A percentile compares a stretch with the other conserved stretches of the same genome.
Conservation (phyloP, 768 basidiomycete genomes). For the Obba rivulosa region DNA sequence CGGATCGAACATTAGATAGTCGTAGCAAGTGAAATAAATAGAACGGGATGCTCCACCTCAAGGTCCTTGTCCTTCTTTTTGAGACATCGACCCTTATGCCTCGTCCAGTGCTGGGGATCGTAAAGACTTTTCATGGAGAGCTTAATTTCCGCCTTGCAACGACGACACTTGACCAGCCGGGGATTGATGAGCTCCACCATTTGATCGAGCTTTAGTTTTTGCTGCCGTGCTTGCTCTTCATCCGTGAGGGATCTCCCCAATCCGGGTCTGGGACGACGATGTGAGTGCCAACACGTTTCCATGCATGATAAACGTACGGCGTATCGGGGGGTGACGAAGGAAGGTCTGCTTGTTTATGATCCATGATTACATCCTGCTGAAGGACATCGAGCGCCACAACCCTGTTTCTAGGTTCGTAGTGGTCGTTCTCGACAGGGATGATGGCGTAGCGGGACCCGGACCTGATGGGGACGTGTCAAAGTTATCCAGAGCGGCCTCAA, state of each 20-base stretch:
- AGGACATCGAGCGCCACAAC: not conserved
- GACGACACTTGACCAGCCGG: constrained; percentile 34
- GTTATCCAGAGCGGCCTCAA: too few relatives aligned
- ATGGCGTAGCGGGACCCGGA: not conserved
- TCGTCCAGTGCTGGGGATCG: constrained; percentile 64
- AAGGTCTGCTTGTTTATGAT: not conserved
- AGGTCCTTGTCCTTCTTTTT: constrained; percentile 17
- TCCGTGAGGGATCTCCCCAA: not conserved
- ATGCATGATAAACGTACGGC: not conserved
- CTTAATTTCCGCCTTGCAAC: constrained; percentile 54
- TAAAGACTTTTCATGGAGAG: constrained; percentile 63
- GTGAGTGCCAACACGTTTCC: not conserved
- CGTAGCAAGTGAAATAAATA: too few relatives aligned
- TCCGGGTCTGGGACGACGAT: not conserved
- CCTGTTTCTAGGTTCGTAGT: too few relatives aligned
- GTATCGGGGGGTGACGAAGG: not conserved
- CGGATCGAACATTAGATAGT: too few relatives aligned
- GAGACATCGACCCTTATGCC: constrained; percentile 56
- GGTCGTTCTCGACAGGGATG: not conserved
- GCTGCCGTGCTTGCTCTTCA: constrained; percentile 1
- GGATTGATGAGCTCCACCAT: not conserved
- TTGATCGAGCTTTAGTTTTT: not conserved
- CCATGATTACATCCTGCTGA: not conserved
- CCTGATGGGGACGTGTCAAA: too few relatives aligned
- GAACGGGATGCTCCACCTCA: too few relatives aligned